Evolutionary conservation across 2,329 filamentous ascomycete species (phyloP).

Genomic region (Hawksworthiomyces lignivorus): DNA sequence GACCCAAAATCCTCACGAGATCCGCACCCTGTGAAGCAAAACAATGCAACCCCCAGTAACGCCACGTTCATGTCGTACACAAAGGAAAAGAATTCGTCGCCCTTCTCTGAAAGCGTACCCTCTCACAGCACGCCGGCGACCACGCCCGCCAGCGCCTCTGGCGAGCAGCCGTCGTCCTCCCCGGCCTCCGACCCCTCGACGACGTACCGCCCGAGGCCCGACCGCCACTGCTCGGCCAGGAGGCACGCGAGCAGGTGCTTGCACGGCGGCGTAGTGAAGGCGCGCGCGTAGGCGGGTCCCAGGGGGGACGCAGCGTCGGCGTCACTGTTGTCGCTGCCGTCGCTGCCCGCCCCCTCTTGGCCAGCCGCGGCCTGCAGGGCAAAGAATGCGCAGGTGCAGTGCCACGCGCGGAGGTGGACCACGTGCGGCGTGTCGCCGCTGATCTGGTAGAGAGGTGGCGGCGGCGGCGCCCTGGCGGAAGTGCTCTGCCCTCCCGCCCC

Average conservation of each 20-base stretch:
- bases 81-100: conserved; percentile 17
- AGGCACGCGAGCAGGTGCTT: conserved; percentile 87
- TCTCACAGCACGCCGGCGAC: conserved; percentile 31
- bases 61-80: too few relatives aligned
- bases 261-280: conserved; percentile 46
- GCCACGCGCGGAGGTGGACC: conserved; percentile 71
- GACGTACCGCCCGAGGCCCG: conserved; percentile 48
- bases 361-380: conserved; percentile 40
- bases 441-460: conserved; percentile 18
- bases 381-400: conserved; percentile 84
- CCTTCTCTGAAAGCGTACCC: too few relatives aligned
- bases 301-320: not conserved
- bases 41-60: too few relatives aligned
- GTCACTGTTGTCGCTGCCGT: conserved; percentile 1
- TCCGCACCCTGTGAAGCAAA: too few relatives aligned
- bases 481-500: conserved; percentile 50
- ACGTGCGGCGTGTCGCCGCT: conserved; percentile 45
- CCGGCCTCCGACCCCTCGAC: conserved; percentile 42
- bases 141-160: conserved; percentile 67
- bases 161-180: not conserved
- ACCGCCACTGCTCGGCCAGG: conserved; percentile 58
- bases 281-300: not conserved
- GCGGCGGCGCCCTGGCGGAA: conserved; percentile 25
- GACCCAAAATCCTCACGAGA: too few relatives aligned
- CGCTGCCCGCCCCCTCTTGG: conserved; percentile 8